Evolutionary conservation across 352 stramenopile genomes (phyloP).

Genomic region (Phytophthora foliorum): DNA sequence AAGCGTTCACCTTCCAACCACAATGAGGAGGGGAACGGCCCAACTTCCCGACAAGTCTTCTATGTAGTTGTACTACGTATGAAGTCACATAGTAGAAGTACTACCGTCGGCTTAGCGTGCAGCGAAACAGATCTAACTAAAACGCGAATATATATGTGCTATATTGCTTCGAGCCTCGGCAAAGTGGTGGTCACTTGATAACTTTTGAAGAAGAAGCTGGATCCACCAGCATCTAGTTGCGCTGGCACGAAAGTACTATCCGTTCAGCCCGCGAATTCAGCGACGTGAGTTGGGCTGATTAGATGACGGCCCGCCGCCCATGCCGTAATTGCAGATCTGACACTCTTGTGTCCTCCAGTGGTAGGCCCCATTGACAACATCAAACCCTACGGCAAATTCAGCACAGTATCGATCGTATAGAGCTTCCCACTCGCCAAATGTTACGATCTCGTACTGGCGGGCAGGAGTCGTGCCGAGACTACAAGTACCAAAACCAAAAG

Average conservation of each 20-base stretch:
- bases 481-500: slow-evolving; percentile 2
- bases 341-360: slow-evolving; percentile 87
- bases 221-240: not conserved
- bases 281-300: slow-evolving; percentile 61
- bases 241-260: not conserved
- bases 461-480: slow-evolving; percentile 62
- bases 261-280: slow-evolving; percentile 28
- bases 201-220: not conserved
- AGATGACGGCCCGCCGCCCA: slow-evolving; percentile 45
- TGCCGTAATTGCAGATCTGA: slow-evolving; percentile 83
- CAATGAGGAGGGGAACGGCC: too few species aligned
- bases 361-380: slow-evolving; percentile 81
- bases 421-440: slow-evolving; percentile 81
- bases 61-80: too few species aligned
- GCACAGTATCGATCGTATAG: slow-evolving; percentile 83
- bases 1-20: too few species aligned
- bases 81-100: too few species aligned
- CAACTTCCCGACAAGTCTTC: too few species aligned
- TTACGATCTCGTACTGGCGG: slow-evolving; percentile 90
- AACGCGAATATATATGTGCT: not conserved
- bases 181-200: slow-evolving; percentile 2
- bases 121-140: not conserved
- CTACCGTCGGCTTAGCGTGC: too few species aligned
- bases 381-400: slow-evolving; percentile 86
- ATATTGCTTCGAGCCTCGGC: slow-evolving; percentile 3